Percentiles rank a stretch among this genome's conserved stretches.
Evolutionary conservation across 225 moss, liverwort and hornwort species (phyloP).

Genomic region (Pseudoscleropodium purum): DNA sequence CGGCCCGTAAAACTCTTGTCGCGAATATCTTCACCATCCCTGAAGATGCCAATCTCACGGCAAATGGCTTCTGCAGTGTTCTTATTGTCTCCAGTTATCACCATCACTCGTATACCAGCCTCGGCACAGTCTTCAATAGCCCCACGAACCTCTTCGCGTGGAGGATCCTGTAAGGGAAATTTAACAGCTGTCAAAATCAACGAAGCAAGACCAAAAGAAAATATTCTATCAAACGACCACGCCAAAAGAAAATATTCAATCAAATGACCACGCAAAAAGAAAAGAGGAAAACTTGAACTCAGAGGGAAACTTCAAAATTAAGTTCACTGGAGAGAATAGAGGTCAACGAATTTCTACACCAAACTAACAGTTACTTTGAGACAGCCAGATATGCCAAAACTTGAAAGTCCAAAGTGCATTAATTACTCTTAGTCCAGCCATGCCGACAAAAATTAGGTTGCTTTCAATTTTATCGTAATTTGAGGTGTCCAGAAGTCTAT

Average conservation of each 20-base stretch:
- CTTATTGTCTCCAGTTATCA: conserved; percentile 97
- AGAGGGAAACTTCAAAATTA: not conserved
- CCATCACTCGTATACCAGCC: conserved; percentile 92
- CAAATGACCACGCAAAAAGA: not conserved
- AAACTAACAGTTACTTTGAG: not conserved
- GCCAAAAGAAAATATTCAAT: not conserved
- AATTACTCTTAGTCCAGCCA: conserved; percentile 76
- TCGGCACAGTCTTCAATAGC: conserved; percentile 77
- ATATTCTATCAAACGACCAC: not conserved
- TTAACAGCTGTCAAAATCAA: not conserved
- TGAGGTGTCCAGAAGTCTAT: conserved; percentile 51
- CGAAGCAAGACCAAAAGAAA: not conserved
- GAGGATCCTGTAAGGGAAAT: conserved; percentile 64
- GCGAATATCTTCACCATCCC: conserved; percentile 53
- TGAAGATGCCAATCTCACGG: conserved; percentile 86
- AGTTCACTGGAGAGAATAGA: not conserved
- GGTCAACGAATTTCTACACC: not conserved
- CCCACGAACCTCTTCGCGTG: conserved; percentile 59
- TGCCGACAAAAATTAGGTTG: conserved; percentile 71
- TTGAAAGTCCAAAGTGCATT: not conserved
- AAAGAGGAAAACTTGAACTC: not conserved
- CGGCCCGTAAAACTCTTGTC: conserved; percentile 79
- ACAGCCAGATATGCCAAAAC: not conserved
- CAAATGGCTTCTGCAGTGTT: conserved; percentile 94
- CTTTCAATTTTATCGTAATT: conserved; percentile 72